Conservation (phyloP, 176 grass and related monocot genomes). For the Carex myosuroides region DNA sequence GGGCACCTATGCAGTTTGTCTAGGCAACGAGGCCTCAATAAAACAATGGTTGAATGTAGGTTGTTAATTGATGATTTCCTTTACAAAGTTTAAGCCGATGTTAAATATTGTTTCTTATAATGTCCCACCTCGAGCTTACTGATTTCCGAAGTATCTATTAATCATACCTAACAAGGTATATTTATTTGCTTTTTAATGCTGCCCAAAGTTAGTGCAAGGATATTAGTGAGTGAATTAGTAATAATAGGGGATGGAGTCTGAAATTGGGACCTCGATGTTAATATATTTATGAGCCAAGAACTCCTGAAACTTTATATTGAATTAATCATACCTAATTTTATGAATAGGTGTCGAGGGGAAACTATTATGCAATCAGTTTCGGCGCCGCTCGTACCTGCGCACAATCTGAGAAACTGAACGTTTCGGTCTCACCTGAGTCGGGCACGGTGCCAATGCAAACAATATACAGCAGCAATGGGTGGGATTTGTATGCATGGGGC, state of each 20-base stretch:
- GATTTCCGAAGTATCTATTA: neutral
- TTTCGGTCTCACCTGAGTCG: constrained; percentile 68
- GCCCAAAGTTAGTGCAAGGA: neutral
- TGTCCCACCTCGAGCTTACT: neutral
- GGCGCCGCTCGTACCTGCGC: constrained; percentile 85
- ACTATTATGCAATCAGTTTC: constrained; percentile 86
- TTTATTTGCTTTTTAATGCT: neutral
- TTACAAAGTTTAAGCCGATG: neutral
- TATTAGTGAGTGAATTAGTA: neutral
- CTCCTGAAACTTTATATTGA: neutral
- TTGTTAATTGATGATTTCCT: neutral
- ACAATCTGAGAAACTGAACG: constrained; percentile 62
- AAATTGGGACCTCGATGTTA: neutral
- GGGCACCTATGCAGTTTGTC: constrained; percentile 52
- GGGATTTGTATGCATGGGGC: constrained; percentile 88
- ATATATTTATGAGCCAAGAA: neutral
- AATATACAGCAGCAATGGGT: constrained; percentile 67
- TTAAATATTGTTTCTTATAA: neutral
- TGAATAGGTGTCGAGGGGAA: constrained; percentile 12
- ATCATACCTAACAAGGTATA: neutral
- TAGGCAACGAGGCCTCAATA: constrained; percentile 83
- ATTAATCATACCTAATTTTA: neutral
- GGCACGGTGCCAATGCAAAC: constrained; percentile 73
- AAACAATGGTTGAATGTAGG: constrained; percentile 45
- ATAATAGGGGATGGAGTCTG: neutral